A percentile compares a stretch with the other conserved stretches of the same genome.
Conservation (phyloP, 108 stramenopile genomes). For the Cyclostephanos tholiformis region DNA sequence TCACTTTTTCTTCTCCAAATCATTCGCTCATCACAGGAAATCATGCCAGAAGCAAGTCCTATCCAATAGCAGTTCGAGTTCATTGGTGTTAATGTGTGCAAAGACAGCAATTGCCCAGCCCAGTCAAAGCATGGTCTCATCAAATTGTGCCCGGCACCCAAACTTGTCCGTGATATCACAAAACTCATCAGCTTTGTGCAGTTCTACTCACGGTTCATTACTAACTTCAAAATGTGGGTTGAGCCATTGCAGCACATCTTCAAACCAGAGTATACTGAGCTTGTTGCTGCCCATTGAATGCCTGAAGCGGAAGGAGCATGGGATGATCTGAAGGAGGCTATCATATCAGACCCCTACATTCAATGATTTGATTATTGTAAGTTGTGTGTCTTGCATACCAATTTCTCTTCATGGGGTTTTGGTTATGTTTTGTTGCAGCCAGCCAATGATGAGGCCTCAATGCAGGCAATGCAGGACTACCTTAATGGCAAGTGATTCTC, state of each 20-base stretch:
- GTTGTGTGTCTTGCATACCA: neutral
- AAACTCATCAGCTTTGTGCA: conserved; percentile 1
- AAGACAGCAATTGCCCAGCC: conserved; percentile 2
- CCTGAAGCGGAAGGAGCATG: neutral
- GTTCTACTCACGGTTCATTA: conserved; percentile 7
- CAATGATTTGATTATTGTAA: neutral
- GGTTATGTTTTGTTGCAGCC: conserved; percentile 8
- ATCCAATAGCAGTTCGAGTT: neutral
- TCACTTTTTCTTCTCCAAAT: no score
- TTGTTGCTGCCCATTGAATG: neutral
- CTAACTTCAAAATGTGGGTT: no score
- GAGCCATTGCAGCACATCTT: neutral
- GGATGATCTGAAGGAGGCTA: conserved; percentile 5
- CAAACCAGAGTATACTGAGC: neutral
- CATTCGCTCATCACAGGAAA: no score
- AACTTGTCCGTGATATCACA: conserved; percentile 1
- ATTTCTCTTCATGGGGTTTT: neutral
- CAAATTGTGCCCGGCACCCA: neutral
- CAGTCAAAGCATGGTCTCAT: conserved; percentile 8
- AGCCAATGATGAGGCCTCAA: neutral
- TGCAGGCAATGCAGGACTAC: neutral
- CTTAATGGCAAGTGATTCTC: no score
- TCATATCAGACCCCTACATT: conserved; percentile 10
- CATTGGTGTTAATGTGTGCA: no score
- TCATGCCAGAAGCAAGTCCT: no score